phyloP scores from a whole-genome alignment of 352 stramenopile genomes.

The Phytophthora capsici region DNA sequence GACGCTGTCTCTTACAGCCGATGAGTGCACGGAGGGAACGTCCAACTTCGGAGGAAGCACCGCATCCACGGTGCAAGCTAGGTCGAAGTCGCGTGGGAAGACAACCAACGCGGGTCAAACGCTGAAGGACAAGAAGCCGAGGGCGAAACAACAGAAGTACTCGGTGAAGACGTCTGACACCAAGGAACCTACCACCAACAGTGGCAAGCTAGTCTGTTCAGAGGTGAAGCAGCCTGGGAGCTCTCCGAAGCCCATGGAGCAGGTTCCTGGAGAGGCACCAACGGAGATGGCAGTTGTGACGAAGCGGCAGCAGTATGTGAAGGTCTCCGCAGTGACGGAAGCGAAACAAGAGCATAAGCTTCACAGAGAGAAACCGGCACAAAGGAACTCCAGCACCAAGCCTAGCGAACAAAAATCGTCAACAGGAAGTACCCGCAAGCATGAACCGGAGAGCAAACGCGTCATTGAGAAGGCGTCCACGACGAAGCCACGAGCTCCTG shows the following conservation, averaged over 20 bases:
- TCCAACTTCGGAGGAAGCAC: too few relatives aligned
- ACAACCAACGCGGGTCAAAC: background rate
- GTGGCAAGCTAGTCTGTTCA: too few relatives aligned
- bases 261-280: constrained; percentile 32
- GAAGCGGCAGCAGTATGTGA: constrained; percentile 12
- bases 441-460: constrained; percentile 7
- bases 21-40: too few relatives aligned
- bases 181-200: constrained; percentile 9
- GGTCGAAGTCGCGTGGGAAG: constrained; percentile 12
- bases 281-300: constrained; percentile 17
- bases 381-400: constrained; percentile 1
- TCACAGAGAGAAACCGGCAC: constrained; percentile 1
- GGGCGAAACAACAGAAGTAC: constrained; percentile 14
- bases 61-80: constrained; percentile 3
- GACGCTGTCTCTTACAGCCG: too few relatives aligned
- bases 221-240: background rate
- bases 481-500: constrained; percentile 2
- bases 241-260: constrained; percentile 9
- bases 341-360: constrained; percentile 9
- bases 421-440: background rate
- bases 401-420: constrained; percentile 11
- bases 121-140: constrained; percentile 18
- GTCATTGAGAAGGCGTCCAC: background rate
- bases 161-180: background rate
- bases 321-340: background rate